Conservation (phyloP, 148 eudicot species). For the Rhododendron simsii region DNA sequence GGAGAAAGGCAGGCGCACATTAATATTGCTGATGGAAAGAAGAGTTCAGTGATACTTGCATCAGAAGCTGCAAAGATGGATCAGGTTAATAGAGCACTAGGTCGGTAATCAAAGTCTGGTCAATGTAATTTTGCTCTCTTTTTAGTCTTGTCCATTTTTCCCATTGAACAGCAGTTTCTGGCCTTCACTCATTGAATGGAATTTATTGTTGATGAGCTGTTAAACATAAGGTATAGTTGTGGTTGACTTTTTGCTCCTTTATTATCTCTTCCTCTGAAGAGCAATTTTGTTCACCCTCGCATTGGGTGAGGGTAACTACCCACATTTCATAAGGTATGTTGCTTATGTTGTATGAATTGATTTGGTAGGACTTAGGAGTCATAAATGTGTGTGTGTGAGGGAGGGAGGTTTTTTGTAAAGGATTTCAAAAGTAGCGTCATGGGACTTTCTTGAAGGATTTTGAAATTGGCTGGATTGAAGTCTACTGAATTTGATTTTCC, state of each 20-base stretch:
- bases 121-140: not conserved
- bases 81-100: conserved; percentile 72
- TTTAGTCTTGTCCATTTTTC: not conserved
- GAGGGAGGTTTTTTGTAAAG: not conserved
- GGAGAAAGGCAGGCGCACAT: conserved; percentile 75
- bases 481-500: not conserved
- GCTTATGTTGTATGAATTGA: not conserved
- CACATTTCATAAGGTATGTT: not conserved
- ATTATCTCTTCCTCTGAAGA: not conserved
- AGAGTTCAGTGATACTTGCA: conserved; percentile 55
- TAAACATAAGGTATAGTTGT: not conserved
- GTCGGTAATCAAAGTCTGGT: conserved; percentile 25
- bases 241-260: not conserved
- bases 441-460: not conserved
- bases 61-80: conserved; percentile 86
- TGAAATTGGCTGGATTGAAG: not conserved
- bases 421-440: too few relatives aligned
- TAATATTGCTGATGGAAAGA: conserved; percentile 50
- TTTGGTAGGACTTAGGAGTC: not conserved
- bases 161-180: not conserved
- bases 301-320: not conserved
- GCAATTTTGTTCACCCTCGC: not conserved
- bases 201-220: not conserved
- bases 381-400: not conserved
- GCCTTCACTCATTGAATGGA: not conserved